Conservation (phyloP, 2,329 filamentous ascomycete species). For the Sporothrix luriei region DNA sequence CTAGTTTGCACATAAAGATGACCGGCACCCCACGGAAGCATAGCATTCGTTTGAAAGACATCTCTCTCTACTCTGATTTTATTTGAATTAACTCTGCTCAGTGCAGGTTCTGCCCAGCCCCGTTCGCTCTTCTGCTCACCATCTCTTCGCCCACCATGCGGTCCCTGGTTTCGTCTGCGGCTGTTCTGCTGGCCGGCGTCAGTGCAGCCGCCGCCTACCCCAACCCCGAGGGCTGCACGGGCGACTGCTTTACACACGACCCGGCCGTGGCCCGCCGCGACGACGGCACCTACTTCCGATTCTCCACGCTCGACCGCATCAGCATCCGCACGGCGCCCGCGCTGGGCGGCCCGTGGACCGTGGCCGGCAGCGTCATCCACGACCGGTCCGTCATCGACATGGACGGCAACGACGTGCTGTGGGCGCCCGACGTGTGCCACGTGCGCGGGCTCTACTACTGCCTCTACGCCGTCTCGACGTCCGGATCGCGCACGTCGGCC, state of each 20-base stretch:
- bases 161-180: constrained; percentile 1
- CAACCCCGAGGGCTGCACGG: constrained; percentile 44
- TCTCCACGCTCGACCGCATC: constrained; percentile 48
- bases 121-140: not conserved
- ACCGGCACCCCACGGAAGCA: not conserved
- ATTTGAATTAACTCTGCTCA: not conserved
- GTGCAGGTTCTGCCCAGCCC: no score
- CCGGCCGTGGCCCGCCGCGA: constrained; percentile 46
- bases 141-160: not conserved
- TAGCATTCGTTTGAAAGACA: not conserved
- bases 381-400: constrained; percentile 47
- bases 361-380: constrained; percentile 47
- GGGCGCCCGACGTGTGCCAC: constrained; percentile 52
- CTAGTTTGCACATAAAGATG: not conserved
- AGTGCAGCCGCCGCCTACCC: constrained; percentile 38
- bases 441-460: constrained; percentile 45
- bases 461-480: constrained; percentile 61
- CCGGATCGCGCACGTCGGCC: constrained; percentile 58
- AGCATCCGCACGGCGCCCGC: constrained; percentile 46
- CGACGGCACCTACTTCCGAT: constrained; percentile 50
- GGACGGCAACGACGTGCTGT: constrained; percentile 48
- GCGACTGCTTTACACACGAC: constrained; percentile 46
- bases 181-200: not conserved
- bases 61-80: not conserved
- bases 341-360: constrained; percentile 48